phyloP scores from a whole-genome alignment of 306 rosid species.

The Betula pendula region DNA sequence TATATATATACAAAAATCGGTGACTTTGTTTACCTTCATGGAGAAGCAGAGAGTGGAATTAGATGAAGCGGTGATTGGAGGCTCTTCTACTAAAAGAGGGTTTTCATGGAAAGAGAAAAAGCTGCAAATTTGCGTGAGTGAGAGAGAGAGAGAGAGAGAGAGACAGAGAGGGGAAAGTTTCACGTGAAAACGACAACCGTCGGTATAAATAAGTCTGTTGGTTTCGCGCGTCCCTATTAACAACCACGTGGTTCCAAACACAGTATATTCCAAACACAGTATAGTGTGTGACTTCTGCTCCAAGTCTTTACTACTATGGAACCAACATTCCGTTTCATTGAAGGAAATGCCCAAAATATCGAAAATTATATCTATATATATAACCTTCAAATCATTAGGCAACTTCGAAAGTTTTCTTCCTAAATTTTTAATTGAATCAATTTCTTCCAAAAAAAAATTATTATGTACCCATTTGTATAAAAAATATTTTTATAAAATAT shows the following conservation, averaged over 20 bases:
- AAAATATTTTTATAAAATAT: too few species aligned
- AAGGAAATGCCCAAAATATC: neutral
- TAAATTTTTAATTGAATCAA: too few species aligned
- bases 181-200: conserved; percentile 7
- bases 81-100: neutral
- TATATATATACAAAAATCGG: neutral
- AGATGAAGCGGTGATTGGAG: neutral
- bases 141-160: neutral
- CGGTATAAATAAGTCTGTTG: neutral
- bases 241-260: neutral
- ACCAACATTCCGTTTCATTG: neutral
- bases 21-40: neutral
- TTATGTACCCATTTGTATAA: too few species aligned
- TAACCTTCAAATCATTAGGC: too few species aligned
- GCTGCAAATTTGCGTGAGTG: neutral
- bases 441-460: too few species aligned
- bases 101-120: conserved; percentile 9
- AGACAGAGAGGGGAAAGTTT: neutral
- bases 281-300: neutral
- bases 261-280: neutral
- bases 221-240: neutral
- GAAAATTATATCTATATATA: too few species aligned
- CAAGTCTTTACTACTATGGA: neutral
- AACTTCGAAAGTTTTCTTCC: too few species aligned
- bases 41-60: neutral